Percentiles rank a stretch among this genome's conserved stretches.
phyloP scores from a whole-genome alignment of 1,284 basidiomycete species.

The Trichosporon sp. region DNA sequence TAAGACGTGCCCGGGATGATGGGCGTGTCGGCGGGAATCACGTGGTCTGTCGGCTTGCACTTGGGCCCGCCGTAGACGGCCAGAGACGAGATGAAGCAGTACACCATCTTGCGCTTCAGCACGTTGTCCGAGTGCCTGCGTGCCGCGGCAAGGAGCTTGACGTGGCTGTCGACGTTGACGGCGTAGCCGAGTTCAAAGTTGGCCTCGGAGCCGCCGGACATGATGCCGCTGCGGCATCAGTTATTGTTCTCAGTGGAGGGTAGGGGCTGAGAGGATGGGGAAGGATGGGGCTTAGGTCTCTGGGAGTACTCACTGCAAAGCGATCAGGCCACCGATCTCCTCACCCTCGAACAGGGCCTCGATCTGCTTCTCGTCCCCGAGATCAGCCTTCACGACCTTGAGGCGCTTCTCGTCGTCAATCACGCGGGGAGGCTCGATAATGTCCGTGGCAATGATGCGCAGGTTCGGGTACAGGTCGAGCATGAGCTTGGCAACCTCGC shows the following conservation, averaged over 20 bases:
- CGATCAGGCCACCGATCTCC: conserved; percentile 53
- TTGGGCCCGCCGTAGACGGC: conserved; percentile 68
- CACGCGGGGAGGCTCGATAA: conserved; percentile 61
- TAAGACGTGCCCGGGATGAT: conserved; percentile 65
- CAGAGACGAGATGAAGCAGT: conserved; percentile 66
- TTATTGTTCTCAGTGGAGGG: neutral
- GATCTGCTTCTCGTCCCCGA: conserved; percentile 59
- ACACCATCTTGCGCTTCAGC: conserved; percentile 56
- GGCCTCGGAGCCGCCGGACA: conserved; percentile 69
- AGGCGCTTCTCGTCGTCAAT: conserved; percentile 52
- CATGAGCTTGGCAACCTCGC: conserved; percentile 55
- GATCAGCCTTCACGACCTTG: conserved; percentile 60
- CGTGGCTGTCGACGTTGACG: conserved; percentile 67
- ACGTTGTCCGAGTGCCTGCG: conserved; percentile 55
- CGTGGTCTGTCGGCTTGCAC: conserved; percentile 54
- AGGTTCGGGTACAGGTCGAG: conserved; percentile 59
- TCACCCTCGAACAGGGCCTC: conserved; percentile 57
- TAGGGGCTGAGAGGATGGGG: too few relatives aligned
- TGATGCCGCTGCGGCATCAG: conserved; percentile 60
- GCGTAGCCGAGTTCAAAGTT: conserved; percentile 65
- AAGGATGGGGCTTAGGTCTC: too few relatives aligned
- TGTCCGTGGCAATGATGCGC: conserved; percentile 64
- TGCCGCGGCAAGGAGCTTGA: conserved; percentile 61
- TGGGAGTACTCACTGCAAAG: conserved; percentile 48
- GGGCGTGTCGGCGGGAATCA: conserved; percentile 59